These are phyloP conservation scores for Pyrrhoderma noxium DNA, from an alignment of 1,284 basidiomycete species.

Conservation along the genomic window DNA sequence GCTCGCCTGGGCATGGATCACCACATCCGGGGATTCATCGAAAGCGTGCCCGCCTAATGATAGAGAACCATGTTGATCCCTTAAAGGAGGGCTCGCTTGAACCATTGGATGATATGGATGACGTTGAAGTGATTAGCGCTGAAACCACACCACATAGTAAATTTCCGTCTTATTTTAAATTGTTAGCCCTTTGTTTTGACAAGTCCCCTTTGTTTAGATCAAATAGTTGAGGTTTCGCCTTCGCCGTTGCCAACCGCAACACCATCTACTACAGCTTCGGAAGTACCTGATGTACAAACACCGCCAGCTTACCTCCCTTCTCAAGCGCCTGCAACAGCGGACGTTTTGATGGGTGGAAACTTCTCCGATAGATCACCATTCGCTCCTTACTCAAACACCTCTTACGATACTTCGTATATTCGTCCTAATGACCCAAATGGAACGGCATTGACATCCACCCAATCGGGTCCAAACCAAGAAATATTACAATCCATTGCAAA, in stretches of 20 bases:
- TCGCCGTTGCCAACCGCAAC: conserved; percentile 11
- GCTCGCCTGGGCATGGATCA: conserved; percentile 24
- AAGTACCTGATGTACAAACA: conserved; percentile 2
- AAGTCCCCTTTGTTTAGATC: background rate
- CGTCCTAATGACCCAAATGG: background rate
- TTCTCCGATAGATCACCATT: conserved; percentile 10
- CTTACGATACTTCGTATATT: background rate
- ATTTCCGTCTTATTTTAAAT: background rate
- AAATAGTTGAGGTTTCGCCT: conserved; percentile 12
- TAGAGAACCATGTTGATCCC: conserved; percentile 42
- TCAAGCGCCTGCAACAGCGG: conserved; percentile 3
- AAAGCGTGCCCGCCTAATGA: conserved; percentile 54
- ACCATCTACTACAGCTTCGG: background rate
- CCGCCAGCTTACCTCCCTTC: conserved; percentile 1
- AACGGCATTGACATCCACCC: conserved; percentile 11
- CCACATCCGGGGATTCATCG: conserved; percentile 43
- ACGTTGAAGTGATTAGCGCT: conserved; percentile 17
- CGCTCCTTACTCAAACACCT: conserved; percentile 6
- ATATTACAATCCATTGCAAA: conserved; percentile 55
- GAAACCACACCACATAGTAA: conserved; percentile 18
- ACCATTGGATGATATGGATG: conserved; percentile 32
- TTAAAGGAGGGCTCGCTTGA: conserved; percentile 32
- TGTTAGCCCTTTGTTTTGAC: background rate
- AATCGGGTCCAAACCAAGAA: conserved; percentile 27
- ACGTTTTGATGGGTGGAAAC: conserved; percentile 15